phyloP scores from a whole-genome alignment of 306 rosid genomes.

The Senna siamea region DNA sequence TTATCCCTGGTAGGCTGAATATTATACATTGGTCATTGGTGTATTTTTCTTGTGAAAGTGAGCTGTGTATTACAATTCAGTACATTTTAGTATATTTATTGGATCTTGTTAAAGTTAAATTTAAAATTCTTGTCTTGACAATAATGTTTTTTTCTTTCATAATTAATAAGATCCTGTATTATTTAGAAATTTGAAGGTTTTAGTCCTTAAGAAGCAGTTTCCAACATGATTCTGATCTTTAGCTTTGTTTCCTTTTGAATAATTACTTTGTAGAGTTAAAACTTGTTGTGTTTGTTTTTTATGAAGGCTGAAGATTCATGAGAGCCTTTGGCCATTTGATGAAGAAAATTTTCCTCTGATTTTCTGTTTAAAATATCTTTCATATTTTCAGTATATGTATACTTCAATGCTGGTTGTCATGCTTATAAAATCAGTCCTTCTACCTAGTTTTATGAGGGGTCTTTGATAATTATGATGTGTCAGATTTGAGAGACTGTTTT shows the following conservation, averaged over 20 bases:
- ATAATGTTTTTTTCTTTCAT: background rate
- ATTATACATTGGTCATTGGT: constrained; percentile 15
- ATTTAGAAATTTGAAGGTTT: background rate
- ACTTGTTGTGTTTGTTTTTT: background rate
- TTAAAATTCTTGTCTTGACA: constrained; percentile 5
- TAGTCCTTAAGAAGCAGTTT: background rate
- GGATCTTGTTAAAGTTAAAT: background rate
- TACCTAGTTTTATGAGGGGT: background rate
- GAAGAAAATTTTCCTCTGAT: background rate
- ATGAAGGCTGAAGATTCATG: background rate
- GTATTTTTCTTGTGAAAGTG: constrained; percentile 4
- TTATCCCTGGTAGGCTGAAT: constrained; percentile 71
- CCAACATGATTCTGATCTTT: constrained; percentile 2
- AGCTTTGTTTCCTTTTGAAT: background rate
- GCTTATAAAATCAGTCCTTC: background rate
- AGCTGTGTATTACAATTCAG: background rate
- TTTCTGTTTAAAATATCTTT: background rate
- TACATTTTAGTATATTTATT: background rate
- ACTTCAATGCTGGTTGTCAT: background rate
- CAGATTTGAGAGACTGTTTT: background rate
- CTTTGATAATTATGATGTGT: background rate
- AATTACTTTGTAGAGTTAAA: background rate
- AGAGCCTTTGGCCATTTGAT: background rate
- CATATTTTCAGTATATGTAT: background rate
- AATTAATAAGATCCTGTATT: background rate